Conservation (phyloP, 257 asterid species). For the Vinca minor region DNA sequence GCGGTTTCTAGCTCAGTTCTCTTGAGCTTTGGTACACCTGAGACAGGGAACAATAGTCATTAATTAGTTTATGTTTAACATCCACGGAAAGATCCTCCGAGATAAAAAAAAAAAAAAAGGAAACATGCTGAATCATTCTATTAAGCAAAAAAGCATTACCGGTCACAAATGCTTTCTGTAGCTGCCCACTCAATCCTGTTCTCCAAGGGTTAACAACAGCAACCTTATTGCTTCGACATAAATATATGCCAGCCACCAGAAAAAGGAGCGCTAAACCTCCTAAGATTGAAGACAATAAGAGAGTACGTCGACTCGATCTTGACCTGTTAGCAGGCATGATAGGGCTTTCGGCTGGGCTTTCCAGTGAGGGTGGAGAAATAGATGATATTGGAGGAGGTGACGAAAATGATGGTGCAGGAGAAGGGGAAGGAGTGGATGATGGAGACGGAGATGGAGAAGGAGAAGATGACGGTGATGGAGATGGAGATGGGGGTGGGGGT, state of each 20-base stretch:
- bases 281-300: slow-evolving; percentile 35
- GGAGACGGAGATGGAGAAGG: slow-evolving; percentile 17
- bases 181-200: slow-evolving; percentile 91
- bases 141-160: slow-evolving; percentile 23
- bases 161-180: slow-evolving; percentile 74
- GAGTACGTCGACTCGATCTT: slow-evolving; percentile 7
- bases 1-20: slow-evolving; percentile 76
- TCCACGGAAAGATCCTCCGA: not conserved
- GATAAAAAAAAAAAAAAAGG: not conserved
- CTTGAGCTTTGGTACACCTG: slow-evolving; percentile 81
- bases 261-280: slow-evolving; percentile 52
- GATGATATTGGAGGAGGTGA: slow-evolving; percentile 29
- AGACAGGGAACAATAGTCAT: not conserved
- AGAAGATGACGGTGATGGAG: too few species aligned
- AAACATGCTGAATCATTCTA: not conserved
- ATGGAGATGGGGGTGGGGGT: not conserved
- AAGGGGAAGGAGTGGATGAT: slow-evolving; percentile 19
- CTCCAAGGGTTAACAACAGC: slow-evolving; percentile 88
- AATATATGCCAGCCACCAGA: slow-evolving; percentile 20
- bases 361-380: slow-evolving; percentile 31
- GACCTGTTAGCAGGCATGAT: not conserved
- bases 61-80: not conserved
- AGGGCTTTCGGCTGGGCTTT: slow-evolving; percentile 19
- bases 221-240: slow-evolving; percentile 45
- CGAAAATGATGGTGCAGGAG: slow-evolving; percentile 26